Conservation (phyloP, 176 grass and related monocot species). For the Alopecurus myosuroides region DNA sequence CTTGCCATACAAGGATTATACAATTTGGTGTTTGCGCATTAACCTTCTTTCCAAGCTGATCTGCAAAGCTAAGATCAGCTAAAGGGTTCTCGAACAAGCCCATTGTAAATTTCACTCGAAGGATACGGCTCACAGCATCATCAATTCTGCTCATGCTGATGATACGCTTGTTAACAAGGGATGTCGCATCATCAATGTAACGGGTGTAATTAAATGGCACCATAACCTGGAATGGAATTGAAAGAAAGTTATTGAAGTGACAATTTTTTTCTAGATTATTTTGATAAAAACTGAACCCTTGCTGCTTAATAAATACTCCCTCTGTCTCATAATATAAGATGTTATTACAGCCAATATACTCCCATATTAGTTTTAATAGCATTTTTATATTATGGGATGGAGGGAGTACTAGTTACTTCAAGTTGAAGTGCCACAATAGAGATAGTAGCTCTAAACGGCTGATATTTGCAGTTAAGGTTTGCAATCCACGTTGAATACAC, state of each 20-base stretch:
- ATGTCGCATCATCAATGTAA: slow-evolving; percentile 65
- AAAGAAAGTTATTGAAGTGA: background rate
- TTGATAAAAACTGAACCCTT: background rate
- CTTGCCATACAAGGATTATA: background rate
- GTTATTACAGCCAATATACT: no score
- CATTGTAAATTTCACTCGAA: slow-evolving; percentile 96
- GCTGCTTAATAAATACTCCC: background rate
- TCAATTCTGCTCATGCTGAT: slow-evolving; percentile 85
- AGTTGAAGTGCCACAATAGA: background rate
- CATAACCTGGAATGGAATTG: slow-evolving; percentile 57
- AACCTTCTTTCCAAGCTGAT: slow-evolving; percentile 97
- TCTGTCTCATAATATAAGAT: no score
- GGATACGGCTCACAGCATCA: slow-evolving; percentile 84
- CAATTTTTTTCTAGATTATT: background rate
- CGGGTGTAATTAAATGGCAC: slow-evolving; percentile 77
- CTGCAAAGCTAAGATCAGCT: slow-evolving; percentile 78
- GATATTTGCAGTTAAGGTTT: background rate
- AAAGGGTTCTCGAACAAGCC: slow-evolving; percentile 91
- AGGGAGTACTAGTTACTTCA: background rate
- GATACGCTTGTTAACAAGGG: slow-evolving; percentile 66
- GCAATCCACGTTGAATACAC: background rate
- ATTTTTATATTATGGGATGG: no score
- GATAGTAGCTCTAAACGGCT: slow-evolving; percentile 4
- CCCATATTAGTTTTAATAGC: no score
- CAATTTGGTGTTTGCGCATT: background rate